Evolutionary conservation across 2,329 filamentous ascomycete species (phyloP).

Genomic region (Exophiala oligosperma): DNA sequence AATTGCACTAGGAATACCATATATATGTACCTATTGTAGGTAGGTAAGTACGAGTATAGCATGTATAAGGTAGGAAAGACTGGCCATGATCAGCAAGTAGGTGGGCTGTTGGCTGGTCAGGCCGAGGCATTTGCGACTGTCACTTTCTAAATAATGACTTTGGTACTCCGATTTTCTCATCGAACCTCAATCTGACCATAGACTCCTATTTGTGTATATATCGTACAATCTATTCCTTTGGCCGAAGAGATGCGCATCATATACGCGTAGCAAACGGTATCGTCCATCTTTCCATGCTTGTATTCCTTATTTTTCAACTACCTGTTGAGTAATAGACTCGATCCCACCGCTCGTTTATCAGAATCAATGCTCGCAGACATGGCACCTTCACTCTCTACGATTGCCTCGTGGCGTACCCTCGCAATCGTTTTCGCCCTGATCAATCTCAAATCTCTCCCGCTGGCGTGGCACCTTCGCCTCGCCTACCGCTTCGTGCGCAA

Average conservation of each 20-base stretch:
- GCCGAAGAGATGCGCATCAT: background rate
- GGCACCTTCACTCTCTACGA: conserved; percentile 10
- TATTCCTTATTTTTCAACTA: background rate
- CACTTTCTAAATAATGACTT: background rate
- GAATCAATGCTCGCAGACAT: background rate
- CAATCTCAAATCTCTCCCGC: conserved; percentile 74
- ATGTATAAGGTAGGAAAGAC: too few relatives aligned
- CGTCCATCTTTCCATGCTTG: background rate
- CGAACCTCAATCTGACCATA: background rate
- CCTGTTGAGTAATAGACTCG: background rate
- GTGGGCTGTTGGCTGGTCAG: background rate
- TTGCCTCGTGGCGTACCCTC: conserved; percentile 36
- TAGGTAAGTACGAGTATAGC: too few relatives aligned
- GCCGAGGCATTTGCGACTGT: background rate
- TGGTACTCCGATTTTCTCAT: too few relatives aligned
- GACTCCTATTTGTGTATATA: background rate
- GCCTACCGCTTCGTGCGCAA: conserved; percentile 59
- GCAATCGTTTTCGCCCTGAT: conserved; percentile 56
- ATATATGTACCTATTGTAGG: too few relatives aligned
- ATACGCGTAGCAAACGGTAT: background rate
- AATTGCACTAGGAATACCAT: too few relatives aligned
- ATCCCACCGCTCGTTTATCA: background rate
- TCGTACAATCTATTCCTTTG: background rate
- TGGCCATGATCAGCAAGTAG: background rate
- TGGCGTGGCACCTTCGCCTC: conserved; percentile 71